Conservation (phyloP, 164 flowering plant genomes). For the Malania oleifera region DNA sequence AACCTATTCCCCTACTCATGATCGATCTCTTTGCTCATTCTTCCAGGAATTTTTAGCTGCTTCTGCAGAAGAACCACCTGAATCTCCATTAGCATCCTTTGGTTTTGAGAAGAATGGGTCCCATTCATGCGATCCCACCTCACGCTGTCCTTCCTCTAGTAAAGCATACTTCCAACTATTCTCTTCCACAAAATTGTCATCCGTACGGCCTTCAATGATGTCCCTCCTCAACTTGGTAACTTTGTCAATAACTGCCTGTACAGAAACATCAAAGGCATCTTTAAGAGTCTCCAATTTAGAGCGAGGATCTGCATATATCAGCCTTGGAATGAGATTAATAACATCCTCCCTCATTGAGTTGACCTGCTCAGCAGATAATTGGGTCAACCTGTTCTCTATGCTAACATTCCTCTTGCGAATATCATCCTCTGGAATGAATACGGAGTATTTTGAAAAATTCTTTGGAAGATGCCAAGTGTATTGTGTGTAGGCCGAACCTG, state of each 20-base stretch:
- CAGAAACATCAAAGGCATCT: constrained; percentile 94
- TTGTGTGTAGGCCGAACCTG: constrained; percentile 86
- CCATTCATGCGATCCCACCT: constrained; percentile 83
- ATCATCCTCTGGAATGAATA: constrained; percentile 85
- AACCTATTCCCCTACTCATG: constrained; percentile 23
- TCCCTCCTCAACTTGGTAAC: constrained; percentile 77
- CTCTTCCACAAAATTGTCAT: constrained; percentile 75
- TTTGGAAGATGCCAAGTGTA: constrained; percentile 96
- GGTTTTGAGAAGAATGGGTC: constrained; percentile 92
- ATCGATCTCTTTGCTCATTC: constrained; percentile 62
- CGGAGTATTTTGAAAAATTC: constrained; percentile 70
- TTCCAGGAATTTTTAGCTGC: constrained; percentile 80
- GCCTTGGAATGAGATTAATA: constrained; percentile 65
- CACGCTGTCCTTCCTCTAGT: constrained; percentile 72
- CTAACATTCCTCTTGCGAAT: constrained; percentile 62
- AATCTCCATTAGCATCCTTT: constrained; percentile 46
- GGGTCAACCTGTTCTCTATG: constrained; percentile 60
- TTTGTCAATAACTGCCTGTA: constrained; percentile 68
- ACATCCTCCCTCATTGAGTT: constrained; percentile 84
- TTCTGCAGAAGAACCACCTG: constrained; percentile 47
- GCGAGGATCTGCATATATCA: constrained; percentile 89
- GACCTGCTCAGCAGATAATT: constrained; percentile 65
- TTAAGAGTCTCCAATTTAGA: constrained; percentile 74
- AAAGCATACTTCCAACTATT: constrained; percentile 87
- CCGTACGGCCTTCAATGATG: constrained; percentile 53